phyloP scores from a whole-genome alignment of 1,284 basidiomycete genomes.

The Pseudozyma sp. region DNA sequence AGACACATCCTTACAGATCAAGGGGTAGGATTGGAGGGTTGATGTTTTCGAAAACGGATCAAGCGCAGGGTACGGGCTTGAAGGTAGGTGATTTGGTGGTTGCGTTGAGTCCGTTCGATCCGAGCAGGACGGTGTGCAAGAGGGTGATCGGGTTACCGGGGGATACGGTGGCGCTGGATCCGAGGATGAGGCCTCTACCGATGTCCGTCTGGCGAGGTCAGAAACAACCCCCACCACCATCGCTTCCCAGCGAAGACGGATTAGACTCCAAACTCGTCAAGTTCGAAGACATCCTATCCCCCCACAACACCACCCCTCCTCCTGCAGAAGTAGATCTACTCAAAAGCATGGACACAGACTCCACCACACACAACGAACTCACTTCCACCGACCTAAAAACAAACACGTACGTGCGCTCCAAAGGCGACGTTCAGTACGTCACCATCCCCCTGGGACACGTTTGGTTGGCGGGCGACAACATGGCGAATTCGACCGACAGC shows the following conservation, averaged over 20 bases:
- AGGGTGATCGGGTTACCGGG: constrained; percentile 89
- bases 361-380: constrained; percentile 15
- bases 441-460: constrained; percentile 69
- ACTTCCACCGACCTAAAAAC: constrained; percentile 9
- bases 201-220: constrained; percentile 23
- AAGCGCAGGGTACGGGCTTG: constrained; percentile 54
- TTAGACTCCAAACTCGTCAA: constrained; percentile 14
- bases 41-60: constrained; percentile 42
- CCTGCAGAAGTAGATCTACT: constrained; percentile 22
- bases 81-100: constrained; percentile 81
- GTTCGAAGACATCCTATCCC: constrained; percentile 18
- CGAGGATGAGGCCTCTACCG: constrained; percentile 70
- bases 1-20: constrained; percentile 2
- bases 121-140: constrained; percentile 83
- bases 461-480: constrained; percentile 95
- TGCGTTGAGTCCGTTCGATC: constrained; percentile 80
- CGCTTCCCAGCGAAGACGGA: not conserved
- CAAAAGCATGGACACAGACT: constrained; percentile 28
- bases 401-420: constrained; percentile 27
- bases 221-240: not conserved
- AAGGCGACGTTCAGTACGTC: constrained; percentile 47
- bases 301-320: not conserved
- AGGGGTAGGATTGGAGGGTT: constrained; percentile 15
- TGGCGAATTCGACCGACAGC: constrained; percentile 84
- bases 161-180: constrained; percentile 86